A percentile compares a stretch with the other conserved stretches of the same genome.
Evolutionary conservation across 768 basidiomycete species (phyloP).

Genomic region (Lepiota brunneoincarnata): DNA sequence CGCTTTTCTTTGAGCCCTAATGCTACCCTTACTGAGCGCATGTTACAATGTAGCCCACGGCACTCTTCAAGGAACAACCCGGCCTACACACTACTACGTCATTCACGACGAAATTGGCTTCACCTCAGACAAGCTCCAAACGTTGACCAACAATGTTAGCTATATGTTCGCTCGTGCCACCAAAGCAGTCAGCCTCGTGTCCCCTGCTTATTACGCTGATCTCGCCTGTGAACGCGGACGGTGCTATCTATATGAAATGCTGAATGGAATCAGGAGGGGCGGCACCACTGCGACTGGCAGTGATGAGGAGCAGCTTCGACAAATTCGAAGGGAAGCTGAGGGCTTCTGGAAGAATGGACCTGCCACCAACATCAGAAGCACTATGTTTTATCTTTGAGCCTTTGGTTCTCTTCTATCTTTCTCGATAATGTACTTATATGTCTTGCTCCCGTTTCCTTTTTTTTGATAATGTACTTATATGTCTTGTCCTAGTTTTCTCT

Average conservation of each 20-base stretch:
- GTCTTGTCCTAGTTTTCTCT: too few relatives aligned
- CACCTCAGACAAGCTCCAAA: conserved; percentile 67
- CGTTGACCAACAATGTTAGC: conserved; percentile 65
- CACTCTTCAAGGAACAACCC: conserved; percentile 70
- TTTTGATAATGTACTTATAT: too few relatives aligned
- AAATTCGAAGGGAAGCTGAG: conserved; percentile 51
- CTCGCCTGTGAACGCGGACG: conserved; percentile 63
- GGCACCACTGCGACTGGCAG: conserved; percentile 20
- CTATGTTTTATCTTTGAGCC: conserved; percentile 72
- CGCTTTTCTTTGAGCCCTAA: not conserved
- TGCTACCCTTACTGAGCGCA: not conserved
- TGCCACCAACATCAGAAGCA: conserved; percentile 50
- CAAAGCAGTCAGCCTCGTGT: conserved; percentile 79
- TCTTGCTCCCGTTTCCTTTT: too few relatives aligned
- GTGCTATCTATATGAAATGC: conserved; percentile 71
- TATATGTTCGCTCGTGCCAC: conserved; percentile 87
- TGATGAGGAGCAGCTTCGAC: conserved; percentile 47
- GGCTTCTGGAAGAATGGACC: conserved; percentile 58
- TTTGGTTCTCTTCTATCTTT: not conserved
- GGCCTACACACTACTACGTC: conserved; percentile 79
- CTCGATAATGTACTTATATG: not conserved
- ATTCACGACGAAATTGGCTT: conserved; percentile 78
- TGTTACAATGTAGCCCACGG: conserved; percentile 50
- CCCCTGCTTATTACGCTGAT: conserved; percentile 83
- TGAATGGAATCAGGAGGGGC: conserved; percentile 41